Conservation (phyloP, 2,329 filamentous ascomycete genomes). For the Curvularia lunata region DNA sequence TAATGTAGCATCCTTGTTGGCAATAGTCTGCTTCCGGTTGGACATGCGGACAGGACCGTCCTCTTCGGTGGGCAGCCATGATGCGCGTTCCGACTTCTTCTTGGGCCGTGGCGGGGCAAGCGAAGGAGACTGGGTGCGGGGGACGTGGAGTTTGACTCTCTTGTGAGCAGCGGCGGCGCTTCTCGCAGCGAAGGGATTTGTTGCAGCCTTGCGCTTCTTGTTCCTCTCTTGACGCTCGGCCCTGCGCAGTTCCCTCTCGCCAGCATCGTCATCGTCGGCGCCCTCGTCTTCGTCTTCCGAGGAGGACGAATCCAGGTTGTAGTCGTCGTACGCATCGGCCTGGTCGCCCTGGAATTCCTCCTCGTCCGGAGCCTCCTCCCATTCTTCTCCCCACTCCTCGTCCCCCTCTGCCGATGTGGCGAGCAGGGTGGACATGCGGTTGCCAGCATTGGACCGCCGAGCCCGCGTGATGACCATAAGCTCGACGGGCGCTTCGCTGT, state of each 20-base stretch:
- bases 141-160: slow-evolving; percentile 48
- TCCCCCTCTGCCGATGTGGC: slow-evolving; percentile 41
- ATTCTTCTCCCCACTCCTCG: slow-evolving; percentile 56
- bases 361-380: slow-evolving; percentile 70
- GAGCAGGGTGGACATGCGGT: slow-evolving; percentile 50
- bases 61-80: slow-evolving; percentile 69
- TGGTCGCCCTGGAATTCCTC: slow-evolving; percentile 60
- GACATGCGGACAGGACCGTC: slow-evolving; percentile 69
- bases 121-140: slow-evolving; percentile 52
- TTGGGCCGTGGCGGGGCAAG: slow-evolving; percentile 59
- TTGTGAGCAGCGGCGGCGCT: slow-evolving; percentile 49
- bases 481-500: slow-evolving; percentile 38
- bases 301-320: slow-evolving; percentile 80
- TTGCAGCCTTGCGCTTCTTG: slow-evolving; percentile 81
- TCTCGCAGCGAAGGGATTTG: slow-evolving; percentile 48
- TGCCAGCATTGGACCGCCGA: slow-evolving; percentile 50
- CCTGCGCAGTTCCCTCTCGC: slow-evolving; percentile 84
- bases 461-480: slow-evolving; percentile 50
- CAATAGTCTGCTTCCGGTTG: slow-evolving; percentile 66
- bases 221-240: slow-evolving; percentile 68
- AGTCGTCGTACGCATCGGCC: slow-evolving; percentile 68
- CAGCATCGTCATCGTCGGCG: slow-evolving; percentile 78
- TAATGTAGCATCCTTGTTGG: slow-evolving; percentile 64
- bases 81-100: slow-evolving; percentile 74
- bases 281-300: slow-evolving; percentile 75